Evolutionary conservation across 768 basidiomycete species (phyloP).

Genomic region (Termitomyces sp.): DNA sequence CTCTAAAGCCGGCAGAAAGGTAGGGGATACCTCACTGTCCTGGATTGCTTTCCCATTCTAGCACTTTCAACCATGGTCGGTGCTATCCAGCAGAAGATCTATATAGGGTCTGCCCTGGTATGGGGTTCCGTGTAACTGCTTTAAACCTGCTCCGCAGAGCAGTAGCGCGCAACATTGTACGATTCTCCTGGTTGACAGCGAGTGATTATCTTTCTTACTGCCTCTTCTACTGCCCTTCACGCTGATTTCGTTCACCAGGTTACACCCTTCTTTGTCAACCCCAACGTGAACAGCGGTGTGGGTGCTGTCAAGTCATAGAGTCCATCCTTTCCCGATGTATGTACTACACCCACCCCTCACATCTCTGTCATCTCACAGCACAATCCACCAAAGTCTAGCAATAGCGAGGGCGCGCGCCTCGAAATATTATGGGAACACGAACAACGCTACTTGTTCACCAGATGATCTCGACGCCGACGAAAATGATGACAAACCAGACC

Average conservation of each 20-base stretch:
- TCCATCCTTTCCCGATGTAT: not conserved
- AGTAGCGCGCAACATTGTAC: slow-evolving; percentile 1
- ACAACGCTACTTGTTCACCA: not conserved
- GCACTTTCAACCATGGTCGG: not conserved
- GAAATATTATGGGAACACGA: not conserved
- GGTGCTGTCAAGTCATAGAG: not conserved
- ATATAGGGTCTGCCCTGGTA: not conserved
- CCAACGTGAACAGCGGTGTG: not conserved
- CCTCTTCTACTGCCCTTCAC: not conserved
- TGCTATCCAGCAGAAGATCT: not conserved
- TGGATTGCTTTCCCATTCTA: not conserved
- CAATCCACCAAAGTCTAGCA: not conserved
- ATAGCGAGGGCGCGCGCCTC: not conserved
- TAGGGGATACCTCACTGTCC: not conserved
- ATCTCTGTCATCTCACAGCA: not conserved
- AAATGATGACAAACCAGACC: not conserved
- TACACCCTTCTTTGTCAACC: not conserved
- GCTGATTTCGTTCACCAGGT: not conserved
- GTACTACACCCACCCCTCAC: not conserved
- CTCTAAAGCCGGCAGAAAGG: not conserved
- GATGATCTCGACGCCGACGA: not conserved
- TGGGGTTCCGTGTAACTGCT: not conserved
- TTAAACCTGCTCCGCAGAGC: not conserved
- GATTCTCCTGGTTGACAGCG: not conserved
- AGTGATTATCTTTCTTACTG: not conserved